Evolutionary conservation across 2,329 filamentous ascomycete species (phyloP).

Genomic region (Colletotrichum lupini): DNA sequence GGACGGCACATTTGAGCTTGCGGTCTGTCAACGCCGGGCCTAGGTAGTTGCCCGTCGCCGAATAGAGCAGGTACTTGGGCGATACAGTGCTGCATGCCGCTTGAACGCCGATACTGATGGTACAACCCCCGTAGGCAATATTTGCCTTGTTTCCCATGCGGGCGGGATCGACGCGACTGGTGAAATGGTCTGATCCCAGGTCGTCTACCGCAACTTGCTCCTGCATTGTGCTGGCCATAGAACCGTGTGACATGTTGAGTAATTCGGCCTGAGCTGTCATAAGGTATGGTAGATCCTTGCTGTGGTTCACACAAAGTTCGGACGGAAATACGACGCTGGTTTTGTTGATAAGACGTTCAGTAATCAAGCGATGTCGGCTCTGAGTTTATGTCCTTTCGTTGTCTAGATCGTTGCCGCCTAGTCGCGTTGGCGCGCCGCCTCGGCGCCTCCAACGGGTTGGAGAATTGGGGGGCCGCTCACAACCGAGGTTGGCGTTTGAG

Average conservation of each 20-base stretch:
- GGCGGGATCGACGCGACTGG: constrained; percentile 42
- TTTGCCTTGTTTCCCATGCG: constrained; percentile 45
- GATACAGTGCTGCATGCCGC: constrained; percentile 53
- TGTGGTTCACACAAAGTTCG: neutral
- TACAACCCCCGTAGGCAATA: constrained; percentile 58
- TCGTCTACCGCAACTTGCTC: constrained; percentile 28
- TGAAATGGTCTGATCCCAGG: constrained; percentile 36
- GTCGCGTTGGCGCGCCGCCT: neutral
- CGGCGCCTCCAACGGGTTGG: neutral
- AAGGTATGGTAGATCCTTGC: neutral
- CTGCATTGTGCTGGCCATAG: constrained; percentile 24
- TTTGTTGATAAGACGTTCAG: neutral
- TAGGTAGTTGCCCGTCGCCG: constrained; percentile 57
- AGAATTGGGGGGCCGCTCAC: neutral
- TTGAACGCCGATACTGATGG: constrained; percentile 52
- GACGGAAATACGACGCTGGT: neutral
- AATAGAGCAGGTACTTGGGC: constrained; percentile 54
- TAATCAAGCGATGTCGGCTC: neutral
- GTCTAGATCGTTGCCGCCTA: neutral
- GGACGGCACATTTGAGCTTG: constrained; percentile 49
- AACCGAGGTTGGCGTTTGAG: constrained; percentile 23
- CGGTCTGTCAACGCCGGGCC: constrained; percentile 55
- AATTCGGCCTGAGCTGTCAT: neutral
- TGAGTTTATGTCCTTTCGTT: neutral
- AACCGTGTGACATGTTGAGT: neutral